Evolutionary conservation across 495 filamentous ascomycete species (phyloP), one percentile per base, ranked within the genome.

Genomic region (Xylaria venustula): DNA sequence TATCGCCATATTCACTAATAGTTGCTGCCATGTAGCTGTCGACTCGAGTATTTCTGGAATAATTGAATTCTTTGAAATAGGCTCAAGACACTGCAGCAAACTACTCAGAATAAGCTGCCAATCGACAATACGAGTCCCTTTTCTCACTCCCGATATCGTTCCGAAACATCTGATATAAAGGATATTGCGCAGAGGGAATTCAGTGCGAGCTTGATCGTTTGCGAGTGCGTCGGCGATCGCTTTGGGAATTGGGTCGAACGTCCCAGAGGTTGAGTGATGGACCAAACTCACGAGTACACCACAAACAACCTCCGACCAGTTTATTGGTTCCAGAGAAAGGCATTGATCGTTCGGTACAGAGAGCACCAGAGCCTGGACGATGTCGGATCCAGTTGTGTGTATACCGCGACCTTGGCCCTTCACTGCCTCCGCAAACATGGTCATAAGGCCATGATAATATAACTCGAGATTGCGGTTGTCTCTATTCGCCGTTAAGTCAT

Each of bases 401-500:
- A 98, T 68, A 3, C 84, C 87, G 42, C 85, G 69, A 45, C 93
- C 90, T 40, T 92, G 82, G 26, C 92, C 90, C 71, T 93, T 93
- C 61, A 92, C 87, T 12, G 93, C 86, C 73, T 96, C 94, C 0
- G 88, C 85, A 64, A 96, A 91, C 77, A 98, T 87, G 20, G 83
- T 87, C 89, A 96, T 96, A 25, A 97, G 72, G 37, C 95, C 95
- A 68, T 92, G 86, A 61, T 87, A 87, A 67, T 96, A 97, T 9
- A 87, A 79, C 17, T 70, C 73, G 61, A 74, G 79, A 23, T 82
- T 78, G 40, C 81, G 82, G 2, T 73, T 74, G 30, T 78, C 80
- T 14, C 72, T 77, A 25, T 79, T 68, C 45, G 81, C 78, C 26
- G 79, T 72, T 26, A 95, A 75, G 68, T 95, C 90, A 22, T 83